phyloP scores from a whole-genome alignment of 768 basidiomycete species.

The Tephrocybe sp. region DNA sequence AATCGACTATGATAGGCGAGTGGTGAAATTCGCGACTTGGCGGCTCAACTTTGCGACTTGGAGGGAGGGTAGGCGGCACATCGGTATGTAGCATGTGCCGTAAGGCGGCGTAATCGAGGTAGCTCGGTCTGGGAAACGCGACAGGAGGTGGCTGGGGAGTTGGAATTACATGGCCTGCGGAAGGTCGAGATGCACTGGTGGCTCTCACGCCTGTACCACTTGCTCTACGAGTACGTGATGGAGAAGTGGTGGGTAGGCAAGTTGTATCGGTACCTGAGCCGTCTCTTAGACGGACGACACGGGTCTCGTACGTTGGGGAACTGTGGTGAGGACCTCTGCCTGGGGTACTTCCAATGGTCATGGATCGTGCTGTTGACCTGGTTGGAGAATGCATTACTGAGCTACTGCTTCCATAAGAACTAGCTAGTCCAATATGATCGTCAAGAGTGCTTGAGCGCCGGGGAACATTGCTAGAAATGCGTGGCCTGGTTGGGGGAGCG shows the following conservation, averaged over 20 bases:
- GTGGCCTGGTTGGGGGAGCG: constrained; percentile 37
- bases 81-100: constrained; percentile 67
- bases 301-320: constrained; percentile 53
- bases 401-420: constrained; percentile 30
- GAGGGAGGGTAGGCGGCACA: constrained; percentile 32
- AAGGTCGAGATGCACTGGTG: constrained; percentile 25
- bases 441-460: constrained; percentile 24
- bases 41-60: constrained; percentile 36
- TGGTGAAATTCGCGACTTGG: constrained; percentile 15
- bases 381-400: constrained; percentile 29
- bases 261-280: constrained; percentile 38
- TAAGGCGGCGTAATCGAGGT: constrained; percentile 74
- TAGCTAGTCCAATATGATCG: constrained; percentile 35
- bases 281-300: constrained; percentile 58
- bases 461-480: constrained; percentile 29
- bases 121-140: constrained; percentile 64
- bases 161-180: constrained; percentile 25
- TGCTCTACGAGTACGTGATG: constrained; percentile 44
- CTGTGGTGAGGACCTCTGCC: constrained; percentile 30
- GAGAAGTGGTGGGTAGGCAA: constrained; percentile 41
- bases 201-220: constrained; percentile 34
- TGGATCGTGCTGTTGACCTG: constrained; percentile 43
- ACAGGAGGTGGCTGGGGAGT: constrained; percentile 28
- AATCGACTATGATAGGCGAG: constrained; percentile 41
- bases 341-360: constrained; percentile 31